Conservation (phyloP, 1,284 basidiomycete genomes). For the Rhodotorula sp. region DNA sequence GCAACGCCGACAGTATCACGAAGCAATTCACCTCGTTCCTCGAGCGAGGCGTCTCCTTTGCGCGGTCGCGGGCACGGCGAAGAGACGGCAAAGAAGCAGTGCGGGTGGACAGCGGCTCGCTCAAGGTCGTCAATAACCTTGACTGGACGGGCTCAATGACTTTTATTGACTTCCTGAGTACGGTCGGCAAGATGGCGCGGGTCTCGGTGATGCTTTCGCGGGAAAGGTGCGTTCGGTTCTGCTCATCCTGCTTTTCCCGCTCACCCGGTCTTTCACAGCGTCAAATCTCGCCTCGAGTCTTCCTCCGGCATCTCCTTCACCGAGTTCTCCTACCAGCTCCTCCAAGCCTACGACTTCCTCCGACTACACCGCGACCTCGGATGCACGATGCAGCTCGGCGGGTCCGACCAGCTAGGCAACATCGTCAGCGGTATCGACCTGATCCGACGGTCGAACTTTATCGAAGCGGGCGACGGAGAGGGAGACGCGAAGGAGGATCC, state of each 20-base stretch:
- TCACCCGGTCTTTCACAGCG: conserved; percentile 54
- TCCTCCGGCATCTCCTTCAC: conserved; percentile 83
- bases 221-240: conserved; percentile 65
- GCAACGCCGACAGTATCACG: conserved; percentile 68
- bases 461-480: conserved; percentile 27
- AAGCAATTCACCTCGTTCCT: conserved; percentile 72
- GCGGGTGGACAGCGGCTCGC: conserved; percentile 28
- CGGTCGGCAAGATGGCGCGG: conserved; percentile 74
- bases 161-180: conserved; percentile 80
- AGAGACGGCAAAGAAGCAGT: conserved; percentile 39
- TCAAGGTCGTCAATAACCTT: conserved; percentile 73
- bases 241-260: neutral
- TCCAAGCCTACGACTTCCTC: conserved; percentile 95
- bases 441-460: conserved; percentile 33
- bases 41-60: conserved; percentile 62
- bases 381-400: conserved; percentile 89
- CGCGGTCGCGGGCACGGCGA: conserved; percentile 49
- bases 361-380: conserved; percentile 64
- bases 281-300: conserved; percentile 74
- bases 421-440: conserved; percentile 54
- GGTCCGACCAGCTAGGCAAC: conserved; percentile 99
- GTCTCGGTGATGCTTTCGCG: conserved; percentile 86
- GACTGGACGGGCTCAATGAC: conserved; percentile 73
- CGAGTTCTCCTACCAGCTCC: conserved; percentile 94
- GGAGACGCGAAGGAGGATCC: conserved; percentile 46